Conservation (phyloP, 176 grass and related monocot species). For the Oryza glumipatula region DNA sequence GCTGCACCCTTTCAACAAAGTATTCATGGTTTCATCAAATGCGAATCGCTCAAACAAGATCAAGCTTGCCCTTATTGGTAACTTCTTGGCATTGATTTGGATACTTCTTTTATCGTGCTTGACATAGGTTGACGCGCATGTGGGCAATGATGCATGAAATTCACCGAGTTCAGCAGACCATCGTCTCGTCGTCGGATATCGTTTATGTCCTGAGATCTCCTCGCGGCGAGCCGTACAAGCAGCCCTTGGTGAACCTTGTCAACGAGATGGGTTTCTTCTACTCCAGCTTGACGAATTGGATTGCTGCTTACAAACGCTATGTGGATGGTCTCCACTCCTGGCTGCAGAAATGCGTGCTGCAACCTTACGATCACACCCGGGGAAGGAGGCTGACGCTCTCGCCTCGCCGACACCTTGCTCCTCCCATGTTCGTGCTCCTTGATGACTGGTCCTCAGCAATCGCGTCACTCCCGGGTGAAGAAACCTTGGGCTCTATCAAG, state of each 20-base stretch:
- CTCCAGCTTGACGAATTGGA: constrained; percentile 57
- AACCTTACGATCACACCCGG: constrained; percentile 53
- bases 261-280: constrained; percentile 56
- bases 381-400: constrained; percentile 48
- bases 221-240: constrained; percentile 38
- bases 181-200: constrained; percentile 54
- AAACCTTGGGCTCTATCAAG: constrained; percentile 50
- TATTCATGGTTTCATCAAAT: constrained; percentile 3
- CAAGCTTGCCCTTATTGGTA: not conserved
- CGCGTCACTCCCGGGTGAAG: constrained; percentile 36
- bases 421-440: constrained; percentile 67
- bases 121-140: constrained; percentile 60
- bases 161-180: constrained; percentile 63
- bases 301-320: constrained; percentile 56
- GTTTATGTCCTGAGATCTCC: constrained; percentile 25
- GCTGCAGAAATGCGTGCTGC: constrained; percentile 65
- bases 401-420: constrained; percentile 52
- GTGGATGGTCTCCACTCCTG: constrained; percentile 54
- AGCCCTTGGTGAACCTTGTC: constrained; percentile 46
- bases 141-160: constrained; percentile 72
- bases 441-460: constrained; percentile 48
- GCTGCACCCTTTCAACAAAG: not conserved
- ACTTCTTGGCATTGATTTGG: not conserved
- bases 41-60: not conserved
- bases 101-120: not conserved